Base-by-base conservation (phyloP, 78 protist species). In the Neovahlkampfia damariscottae region DNA sequence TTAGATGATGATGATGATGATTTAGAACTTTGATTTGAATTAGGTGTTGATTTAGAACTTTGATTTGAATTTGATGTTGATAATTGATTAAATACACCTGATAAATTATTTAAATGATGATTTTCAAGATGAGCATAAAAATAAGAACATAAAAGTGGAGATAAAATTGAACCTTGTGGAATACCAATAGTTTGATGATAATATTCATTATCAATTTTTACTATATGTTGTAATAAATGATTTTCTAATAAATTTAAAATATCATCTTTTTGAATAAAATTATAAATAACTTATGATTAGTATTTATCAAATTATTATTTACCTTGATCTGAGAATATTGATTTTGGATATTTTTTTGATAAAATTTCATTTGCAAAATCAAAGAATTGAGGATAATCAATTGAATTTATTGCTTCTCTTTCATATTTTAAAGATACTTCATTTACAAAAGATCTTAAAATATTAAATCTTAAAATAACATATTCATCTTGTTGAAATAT, bases 281-380 rank as follows among this genome's bases (percentile, higher is more conserved):
- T 50, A 50, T 50, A 50, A 50, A 50, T n/a, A 50, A 50, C 62
- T 50, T n/a, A n/a, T n/a, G n/a, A n/a, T n/a, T n/a, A n/a, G n/a
- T n/a, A n/a, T n/a, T n/a, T n/a, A n/a, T n/a, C n/a, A n/a, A n/a
- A n/a, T n/a, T n/a, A n/a, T n/a, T n/a, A n/a, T n/a, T n/a, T n/a
- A n/a, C n/a, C n/a, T n/a, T 50, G 19, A 50, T 50, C 62, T 19
- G 62, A n/a, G 34, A 50, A 50, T 50, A 50, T 50, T n/a, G 34
- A n/a, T 19, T 19, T 50, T 19, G 62, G 19, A 19, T 50, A 50
- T 50, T 19, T 19, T 50, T 50, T 50, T 19, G 34, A n/a, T 19
- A 50, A 50, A 50, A 50, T 19, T n/a, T 50, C 19, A n/a, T 50
- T 50, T 50, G 62, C 62, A 50, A n/a, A 50, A n/a, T 50, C 62